Base-by-base conservation (phyloP, 176 grass and related monocot species). In the Carex cristatella region DNA sequence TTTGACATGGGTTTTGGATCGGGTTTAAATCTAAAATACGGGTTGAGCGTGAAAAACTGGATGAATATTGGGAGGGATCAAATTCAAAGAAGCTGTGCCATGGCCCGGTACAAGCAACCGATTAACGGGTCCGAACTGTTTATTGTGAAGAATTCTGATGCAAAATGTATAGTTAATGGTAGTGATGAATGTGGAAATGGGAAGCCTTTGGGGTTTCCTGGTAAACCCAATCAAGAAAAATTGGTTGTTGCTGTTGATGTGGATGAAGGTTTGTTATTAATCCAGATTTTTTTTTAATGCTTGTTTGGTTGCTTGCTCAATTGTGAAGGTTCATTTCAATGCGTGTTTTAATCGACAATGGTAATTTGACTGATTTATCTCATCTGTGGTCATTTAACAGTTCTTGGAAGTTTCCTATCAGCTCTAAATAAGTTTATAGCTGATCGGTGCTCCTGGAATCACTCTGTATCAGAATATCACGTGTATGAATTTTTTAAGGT, bases 401-500 rank as follows among this genome's bases (percentile, higher is more conserved):
- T 98, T 86, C 90, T 98, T 80, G 95, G 95, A 85, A 98, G 93
- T 86, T 98, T 98, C 87, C 91, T 98, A 58, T 89, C 88, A 28
- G 95, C 92, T 15, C 82, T 98, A 69, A 98, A 98, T 92, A 93
- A 77, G 87, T 98, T 98, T 91, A 94, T 98, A 37, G 95, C 91
- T 0, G 93, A 95, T 19, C 88, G 89, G 23, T 98, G 94, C 80
- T 91, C 95, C 27, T 94, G 85, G 81, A 93, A 95, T 85, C 95
- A 98, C 84, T 88, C 91, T 15, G 88, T 92, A 55, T 93, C 95
- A 67, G 95, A 98, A 64, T 98, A 95, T 67, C 87, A 95, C 93
- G 95, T 98, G 4, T 98, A 98, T 19, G 93, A 98, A 84, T 98
- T 98, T 83, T 98, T 88, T 70, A 98, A 91, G 93, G 95, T 98